These are phyloP conservation scores for Cyberlindnera amylophila DNA, from an alignment of 805 yeast genomes.

Conservation along the genomic window DNA sequence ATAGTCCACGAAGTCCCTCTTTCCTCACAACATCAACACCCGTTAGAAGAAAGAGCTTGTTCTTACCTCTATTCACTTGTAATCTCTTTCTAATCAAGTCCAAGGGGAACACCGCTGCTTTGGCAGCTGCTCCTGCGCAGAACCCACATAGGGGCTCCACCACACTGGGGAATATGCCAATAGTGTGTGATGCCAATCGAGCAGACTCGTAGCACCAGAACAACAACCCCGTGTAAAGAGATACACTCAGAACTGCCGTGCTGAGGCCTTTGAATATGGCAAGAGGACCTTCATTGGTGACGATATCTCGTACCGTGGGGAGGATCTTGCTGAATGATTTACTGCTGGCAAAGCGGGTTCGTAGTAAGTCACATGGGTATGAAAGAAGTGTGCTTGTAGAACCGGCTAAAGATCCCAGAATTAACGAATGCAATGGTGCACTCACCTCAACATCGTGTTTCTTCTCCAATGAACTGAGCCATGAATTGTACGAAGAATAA, in stretches of 20 bases:
- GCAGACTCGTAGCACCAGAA: slow-evolving; percentile 61
- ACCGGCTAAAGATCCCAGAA: slow-evolving; percentile 80
- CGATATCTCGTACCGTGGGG: slow-evolving; percentile 31
- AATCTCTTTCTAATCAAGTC: slow-evolving; percentile 78
- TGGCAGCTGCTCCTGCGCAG: slow-evolving; percentile 72
- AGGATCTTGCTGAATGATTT: slow-evolving; percentile 23
- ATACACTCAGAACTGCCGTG: slow-evolving; percentile 55
- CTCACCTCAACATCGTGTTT: slow-evolving; percentile 14
- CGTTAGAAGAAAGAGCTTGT: slow-evolving; percentile 29
- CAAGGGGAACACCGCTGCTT: slow-evolving; percentile 75
- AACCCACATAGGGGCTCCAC: slow-evolving; percentile 63
- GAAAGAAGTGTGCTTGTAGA: slow-evolving; percentile 65
- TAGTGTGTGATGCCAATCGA: slow-evolving; percentile 13
- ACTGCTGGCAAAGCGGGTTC: slow-evolving; percentile 83
- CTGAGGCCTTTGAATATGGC: slow-evolving; percentile 49
- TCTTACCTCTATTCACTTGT: slow-evolving; percentile 51
- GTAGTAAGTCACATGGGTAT: slow-evolving; percentile 85
- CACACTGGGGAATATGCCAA: slow-evolving; percentile 15
- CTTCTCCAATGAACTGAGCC: slow-evolving; percentile 33
- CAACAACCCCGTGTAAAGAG: slow-evolving; percentile 69
- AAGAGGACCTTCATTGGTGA: slow-evolving; percentile 36
- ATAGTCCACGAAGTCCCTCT: slow-evolving; percentile 68
- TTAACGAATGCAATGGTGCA: slow-evolving; percentile 33
- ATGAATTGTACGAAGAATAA: slow-evolving; percentile 51
- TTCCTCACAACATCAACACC: slow-evolving; percentile 35